Evolutionary conservation across 2,329 filamentous ascomycete genomes (phyloP).

Genomic region (Fusarium protoensiforme): DNA sequence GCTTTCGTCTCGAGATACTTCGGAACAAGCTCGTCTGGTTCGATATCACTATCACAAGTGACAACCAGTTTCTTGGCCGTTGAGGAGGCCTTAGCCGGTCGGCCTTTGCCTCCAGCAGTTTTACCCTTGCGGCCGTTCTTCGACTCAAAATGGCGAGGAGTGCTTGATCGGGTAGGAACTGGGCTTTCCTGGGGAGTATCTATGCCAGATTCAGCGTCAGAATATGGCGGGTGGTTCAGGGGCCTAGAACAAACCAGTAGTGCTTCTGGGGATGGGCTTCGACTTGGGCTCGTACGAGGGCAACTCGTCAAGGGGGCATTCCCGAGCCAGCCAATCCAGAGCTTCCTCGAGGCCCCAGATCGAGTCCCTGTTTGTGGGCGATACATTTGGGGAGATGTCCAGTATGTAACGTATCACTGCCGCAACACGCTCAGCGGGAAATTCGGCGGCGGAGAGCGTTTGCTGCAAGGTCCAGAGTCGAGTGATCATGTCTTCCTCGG

Average conservation of each 20-base stretch:
- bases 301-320: constrained; percentile 75
- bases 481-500: constrained; percentile 81
- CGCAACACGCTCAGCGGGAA: constrained; percentile 71
- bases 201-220: constrained; percentile 37
- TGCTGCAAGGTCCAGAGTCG: constrained; percentile 88
- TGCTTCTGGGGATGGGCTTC: constrained; percentile 53
- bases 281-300: constrained; percentile 71
- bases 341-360: constrained; percentile 90
- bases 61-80: constrained; percentile 57
- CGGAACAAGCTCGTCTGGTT: constrained; percentile 79
- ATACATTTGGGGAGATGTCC: constrained; percentile 72
- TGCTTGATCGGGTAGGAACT: constrained; percentile 60
- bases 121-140: constrained; percentile 48
- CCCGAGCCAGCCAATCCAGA: constrained; percentile 88
- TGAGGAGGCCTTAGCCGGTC: constrained; percentile 34
- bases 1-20: constrained; percentile 81
- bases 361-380: constrained; percentile 67
- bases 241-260: constrained; percentile 30
- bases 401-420: constrained; percentile 74
- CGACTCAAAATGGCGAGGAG: constrained; percentile 53
- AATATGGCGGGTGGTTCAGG: neutral
- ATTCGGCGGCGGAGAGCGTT: constrained; percentile 75
- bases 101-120: constrained; percentile 43
- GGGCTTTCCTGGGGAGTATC: constrained; percentile 64
- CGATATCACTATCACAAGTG: constrained; percentile 75